Evolutionary conservation across 768 basidiomycete species (phyloP).

Genomic region (Fibroporia radiculosa): DNA sequence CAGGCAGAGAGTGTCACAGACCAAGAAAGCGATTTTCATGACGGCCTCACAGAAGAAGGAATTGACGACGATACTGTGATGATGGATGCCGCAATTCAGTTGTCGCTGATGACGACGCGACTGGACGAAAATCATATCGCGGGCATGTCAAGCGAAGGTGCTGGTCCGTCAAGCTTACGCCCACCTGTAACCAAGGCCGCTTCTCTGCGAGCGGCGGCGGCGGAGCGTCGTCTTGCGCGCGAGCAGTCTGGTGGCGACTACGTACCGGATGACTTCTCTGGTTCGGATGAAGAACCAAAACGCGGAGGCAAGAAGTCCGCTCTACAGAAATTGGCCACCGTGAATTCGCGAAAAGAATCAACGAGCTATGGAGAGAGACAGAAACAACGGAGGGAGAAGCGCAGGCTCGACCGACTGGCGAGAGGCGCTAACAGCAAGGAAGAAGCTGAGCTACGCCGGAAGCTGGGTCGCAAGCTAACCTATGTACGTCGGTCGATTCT

Average conservation of each 20-base stretch:
- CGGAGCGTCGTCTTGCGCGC: constrained; percentile 41
- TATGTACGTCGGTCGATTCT: constrained; percentile 36
- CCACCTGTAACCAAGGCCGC: constrained; percentile 32
- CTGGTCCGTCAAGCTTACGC: constrained; percentile 20
- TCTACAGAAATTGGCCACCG: constrained; percentile 5
- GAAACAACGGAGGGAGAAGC: constrained; percentile 18
- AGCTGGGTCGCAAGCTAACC: constrained; percentile 71
- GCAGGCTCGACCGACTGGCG: constrained; percentile 15
- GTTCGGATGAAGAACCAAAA: constrained; percentile 20
- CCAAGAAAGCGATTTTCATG: constrained; percentile 1
- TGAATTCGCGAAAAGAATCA: constrained; percentile 22
- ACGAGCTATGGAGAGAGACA: constrained; percentile 13
- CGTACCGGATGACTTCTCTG: constrained; percentile 1
- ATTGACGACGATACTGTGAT: constrained; percentile 31
- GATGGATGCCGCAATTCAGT: constrained; percentile 47
- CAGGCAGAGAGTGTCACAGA: neutral
- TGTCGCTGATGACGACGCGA: constrained; percentile 37
- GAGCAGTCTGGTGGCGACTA: constrained; percentile 5
- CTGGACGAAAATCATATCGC: constrained; percentile 19
- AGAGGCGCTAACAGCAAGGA: constrained; percentile 29
- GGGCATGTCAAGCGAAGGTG: constrained; percentile 28
- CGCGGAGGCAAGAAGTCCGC: constrained; percentile 25
- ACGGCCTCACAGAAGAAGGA: constrained; percentile 5
- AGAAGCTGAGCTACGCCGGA: constrained; percentile 39
- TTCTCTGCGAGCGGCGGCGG: constrained; percentile 40